Evolutionary conservation across 495 filamentous ascomycete genomes (phyloP).

Genomic region (Parmelia sp.): DNA sequence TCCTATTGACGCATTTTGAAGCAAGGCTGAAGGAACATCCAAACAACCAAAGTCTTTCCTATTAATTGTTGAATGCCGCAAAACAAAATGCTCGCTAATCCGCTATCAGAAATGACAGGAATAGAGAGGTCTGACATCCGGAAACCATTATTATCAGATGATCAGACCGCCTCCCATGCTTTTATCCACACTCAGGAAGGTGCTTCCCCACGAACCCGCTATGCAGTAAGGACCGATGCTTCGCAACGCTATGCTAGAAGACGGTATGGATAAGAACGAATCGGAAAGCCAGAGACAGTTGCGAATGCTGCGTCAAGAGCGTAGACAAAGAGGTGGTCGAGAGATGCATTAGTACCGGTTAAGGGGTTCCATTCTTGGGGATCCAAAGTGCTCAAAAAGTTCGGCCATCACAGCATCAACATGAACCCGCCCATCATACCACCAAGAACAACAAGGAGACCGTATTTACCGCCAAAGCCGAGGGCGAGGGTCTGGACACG

Average conservation of each 20-base stretch:
- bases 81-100: conserved; percentile 24
- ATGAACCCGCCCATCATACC: conserved; percentile 61
- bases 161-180: conserved; percentile 13
- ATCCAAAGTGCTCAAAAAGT: not conserved
- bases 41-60: conserved; percentile 1
- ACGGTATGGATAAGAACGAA: conserved; percentile 1
- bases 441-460: conserved; percentile 48
- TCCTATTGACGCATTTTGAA: not conserved
- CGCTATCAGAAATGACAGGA: conserved; percentile 27
- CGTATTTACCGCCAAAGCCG: conserved; percentile 52
- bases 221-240: conserved; percentile 17
- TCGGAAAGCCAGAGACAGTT: not conserved
- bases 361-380: no score
- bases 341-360: not conserved
- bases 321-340: not conserved
- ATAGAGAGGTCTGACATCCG: conserved; percentile 12
- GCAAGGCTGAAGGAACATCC: not conserved
- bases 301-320: not conserved
- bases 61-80: conserved; percentile 11
- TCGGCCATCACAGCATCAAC: conserved; percentile 44
- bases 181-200: not conserved
- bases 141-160: conserved; percentile 19
- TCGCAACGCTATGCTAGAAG: conserved; percentile 21
- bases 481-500: conserved; percentile 38
- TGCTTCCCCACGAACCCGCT: conserved; percentile 1